These are phyloP conservation scores for Rhizophagus prolifer DNA, from an alignment of 192 early-diverging fungal species.

Conservation along the genomic window DNA sequence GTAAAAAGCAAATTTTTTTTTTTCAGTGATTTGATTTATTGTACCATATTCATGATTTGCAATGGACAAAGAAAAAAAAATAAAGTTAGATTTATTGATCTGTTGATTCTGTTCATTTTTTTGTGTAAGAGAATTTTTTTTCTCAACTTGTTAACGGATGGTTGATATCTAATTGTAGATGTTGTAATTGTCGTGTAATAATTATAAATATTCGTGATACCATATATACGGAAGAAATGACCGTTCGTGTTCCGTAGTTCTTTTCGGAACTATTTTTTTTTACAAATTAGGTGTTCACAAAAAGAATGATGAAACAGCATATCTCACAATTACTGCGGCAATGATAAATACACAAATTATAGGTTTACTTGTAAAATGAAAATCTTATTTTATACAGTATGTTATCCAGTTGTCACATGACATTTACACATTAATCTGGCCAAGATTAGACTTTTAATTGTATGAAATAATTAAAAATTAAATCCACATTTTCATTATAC, in stretches of 20 bases:
- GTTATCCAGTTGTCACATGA: background rate
- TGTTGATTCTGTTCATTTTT: background rate
- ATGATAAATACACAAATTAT: background rate
- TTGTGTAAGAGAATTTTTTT: background rate
- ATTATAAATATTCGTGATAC: background rate
- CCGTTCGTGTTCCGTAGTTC: background rate
- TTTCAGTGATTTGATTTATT: background rate
- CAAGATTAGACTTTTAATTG: background rate
- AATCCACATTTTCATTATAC: background rate
- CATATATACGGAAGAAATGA: background rate
- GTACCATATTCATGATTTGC: background rate
- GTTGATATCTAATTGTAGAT: too few species aligned
- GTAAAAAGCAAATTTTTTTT: too few species aligned
- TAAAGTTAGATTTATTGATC: background rate
- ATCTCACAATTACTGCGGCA: too few species aligned
- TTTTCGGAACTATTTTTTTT: background rate
- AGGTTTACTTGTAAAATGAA: background rate
- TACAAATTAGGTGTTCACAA: background rate
- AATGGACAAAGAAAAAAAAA: background rate
- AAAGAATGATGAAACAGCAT: too few species aligned
- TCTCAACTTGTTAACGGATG: background rate
- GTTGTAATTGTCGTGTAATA: conserved; percentile 1
- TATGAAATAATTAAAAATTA: background rate
- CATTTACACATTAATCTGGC: too few species aligned
- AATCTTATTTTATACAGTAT: background rate